phyloP scores from a whole-genome alignment of 768 basidiomycete genomes.

The Leccinum pellstonianum region DNA sequence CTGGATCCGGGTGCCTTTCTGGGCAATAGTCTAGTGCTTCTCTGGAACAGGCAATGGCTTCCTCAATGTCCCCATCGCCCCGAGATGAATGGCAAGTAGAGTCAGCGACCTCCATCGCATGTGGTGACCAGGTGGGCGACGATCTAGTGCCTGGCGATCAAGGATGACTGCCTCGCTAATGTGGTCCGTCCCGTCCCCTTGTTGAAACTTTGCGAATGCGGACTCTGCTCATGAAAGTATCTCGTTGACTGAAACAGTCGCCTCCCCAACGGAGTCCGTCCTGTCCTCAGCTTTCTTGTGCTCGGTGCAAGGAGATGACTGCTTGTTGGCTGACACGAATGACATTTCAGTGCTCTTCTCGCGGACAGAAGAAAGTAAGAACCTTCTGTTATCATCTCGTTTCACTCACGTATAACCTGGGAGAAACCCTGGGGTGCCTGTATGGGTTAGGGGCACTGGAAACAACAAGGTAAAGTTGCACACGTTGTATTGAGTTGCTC shows the following conservation, averaged over 20 bases:
- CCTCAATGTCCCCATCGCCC: too few species aligned
- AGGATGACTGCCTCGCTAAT: background rate
- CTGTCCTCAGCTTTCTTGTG: background rate
- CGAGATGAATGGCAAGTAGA: too few species aligned
- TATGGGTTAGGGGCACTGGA: background rate
- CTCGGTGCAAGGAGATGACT: background rate
- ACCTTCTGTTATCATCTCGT: background rate
- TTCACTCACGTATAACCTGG: background rate
- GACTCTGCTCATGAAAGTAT: too few species aligned
- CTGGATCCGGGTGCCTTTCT: too few species aligned
- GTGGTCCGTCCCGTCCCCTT: too few species aligned
- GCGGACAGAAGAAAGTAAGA: background rate
- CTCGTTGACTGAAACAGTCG: too few species aligned
- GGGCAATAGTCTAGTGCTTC: too few species aligned
- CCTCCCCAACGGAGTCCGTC: background rate
- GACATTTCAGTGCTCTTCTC: background rate
- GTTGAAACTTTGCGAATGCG: too few species aligned
- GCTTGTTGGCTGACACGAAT: background rate
- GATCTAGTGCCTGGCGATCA: background rate
- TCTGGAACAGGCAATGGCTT: too few species aligned
- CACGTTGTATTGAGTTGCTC: background rate
- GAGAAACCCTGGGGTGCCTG: background rate
- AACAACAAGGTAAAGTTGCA: background rate
- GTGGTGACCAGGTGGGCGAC: too few species aligned
- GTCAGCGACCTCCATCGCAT: too few species aligned